Percentiles rank a stretch among this genome's conserved stretches.
Evolutionary conservation across 352 stramenopile genomes (phyloP).

Genomic region (Plasmopara halstedii): DNA sequence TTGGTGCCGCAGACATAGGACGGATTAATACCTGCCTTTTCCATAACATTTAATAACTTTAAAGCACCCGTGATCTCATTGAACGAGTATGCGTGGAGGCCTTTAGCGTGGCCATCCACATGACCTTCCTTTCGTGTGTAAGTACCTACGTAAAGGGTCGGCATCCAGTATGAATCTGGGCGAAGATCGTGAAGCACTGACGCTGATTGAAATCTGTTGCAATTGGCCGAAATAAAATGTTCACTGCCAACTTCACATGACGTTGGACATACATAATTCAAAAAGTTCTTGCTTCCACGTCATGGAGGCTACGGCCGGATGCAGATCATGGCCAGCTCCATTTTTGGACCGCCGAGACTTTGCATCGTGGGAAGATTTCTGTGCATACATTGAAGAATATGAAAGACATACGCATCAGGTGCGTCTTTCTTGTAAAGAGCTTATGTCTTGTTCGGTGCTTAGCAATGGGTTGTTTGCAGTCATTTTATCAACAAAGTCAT

Average conservation of each 20-base stretch:
- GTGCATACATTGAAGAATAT: conserved; percentile 22
- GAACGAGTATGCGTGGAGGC: conserved; percentile 62
- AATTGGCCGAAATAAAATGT: not conserved
- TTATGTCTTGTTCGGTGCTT: not conserved
- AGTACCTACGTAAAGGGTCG: conserved; percentile 70
- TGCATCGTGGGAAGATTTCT: conserved; percentile 21
- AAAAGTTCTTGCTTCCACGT: no score
- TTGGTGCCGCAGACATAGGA: conserved; percentile 46
- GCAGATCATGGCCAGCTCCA: conserved; percentile 4
- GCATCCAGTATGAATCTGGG: conserved; percentile 10
- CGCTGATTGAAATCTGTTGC: not conserved
- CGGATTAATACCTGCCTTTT: conserved; percentile 57
- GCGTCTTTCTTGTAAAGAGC: not conserved
- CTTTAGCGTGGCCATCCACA: conserved; percentile 70
- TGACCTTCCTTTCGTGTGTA: conserved; percentile 76
- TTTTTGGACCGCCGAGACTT: conserved; percentile 18
- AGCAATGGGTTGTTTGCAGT: conserved; percentile 5
- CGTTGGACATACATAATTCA: no score
- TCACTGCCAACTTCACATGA: no score
- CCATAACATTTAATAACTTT: conserved; percentile 34
- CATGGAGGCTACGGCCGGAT: not conserved
- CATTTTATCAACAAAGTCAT: conserved; percentile 18
- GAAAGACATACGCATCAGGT: conserved; percentile 22
- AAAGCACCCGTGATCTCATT: conserved; percentile 41
- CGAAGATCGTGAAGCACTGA: not conserved